Conservation (phyloP, 176 grass and related monocot genomes). For the Carex scoparia region DNA sequence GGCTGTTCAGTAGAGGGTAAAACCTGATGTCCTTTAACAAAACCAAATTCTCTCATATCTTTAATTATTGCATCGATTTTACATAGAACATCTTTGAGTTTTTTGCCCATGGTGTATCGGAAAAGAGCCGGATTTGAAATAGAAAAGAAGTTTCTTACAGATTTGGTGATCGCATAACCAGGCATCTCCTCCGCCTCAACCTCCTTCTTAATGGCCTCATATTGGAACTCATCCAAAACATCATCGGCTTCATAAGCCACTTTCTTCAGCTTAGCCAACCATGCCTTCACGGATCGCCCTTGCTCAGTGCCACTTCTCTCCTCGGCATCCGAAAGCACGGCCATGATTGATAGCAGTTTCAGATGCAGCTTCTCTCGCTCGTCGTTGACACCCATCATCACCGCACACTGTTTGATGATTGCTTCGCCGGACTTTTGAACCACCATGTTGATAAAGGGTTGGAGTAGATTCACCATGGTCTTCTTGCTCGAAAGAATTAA, state of each 20-base stretch:
- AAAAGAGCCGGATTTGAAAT: conserved; percentile 5
- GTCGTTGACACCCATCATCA: background rate
- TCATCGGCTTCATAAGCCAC: conserved; percentile 27
- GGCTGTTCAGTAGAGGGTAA: background rate
- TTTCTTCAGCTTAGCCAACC: conserved; percentile 23
- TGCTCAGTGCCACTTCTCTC: background rate
- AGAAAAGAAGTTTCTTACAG: background rate
- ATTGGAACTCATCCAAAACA: conserved; percentile 30
- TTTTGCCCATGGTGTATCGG: conserved; percentile 5
- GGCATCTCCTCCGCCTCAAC: background rate
- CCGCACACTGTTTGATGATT: background rate
- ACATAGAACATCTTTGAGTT: conserved; percentile 12
- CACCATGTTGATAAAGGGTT: background rate
- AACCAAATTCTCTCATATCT: conserved; percentile 7
- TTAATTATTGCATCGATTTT: background rate
- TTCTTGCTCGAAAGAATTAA: background rate
- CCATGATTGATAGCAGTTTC: background rate
- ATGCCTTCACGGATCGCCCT: background rate
- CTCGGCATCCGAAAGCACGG: conserved; percentile 7
- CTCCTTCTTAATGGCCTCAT: conserved; percentile 22
- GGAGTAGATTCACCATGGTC: background rate
- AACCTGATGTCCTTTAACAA: background rate
- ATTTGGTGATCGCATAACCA: background rate
- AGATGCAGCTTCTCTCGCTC: background rate
- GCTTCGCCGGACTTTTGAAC: background rate